Base-by-base conservation (phyloP, 495 filamentous ascomycete genomes). In the Lasiosphaeria miniovina region DNA sequence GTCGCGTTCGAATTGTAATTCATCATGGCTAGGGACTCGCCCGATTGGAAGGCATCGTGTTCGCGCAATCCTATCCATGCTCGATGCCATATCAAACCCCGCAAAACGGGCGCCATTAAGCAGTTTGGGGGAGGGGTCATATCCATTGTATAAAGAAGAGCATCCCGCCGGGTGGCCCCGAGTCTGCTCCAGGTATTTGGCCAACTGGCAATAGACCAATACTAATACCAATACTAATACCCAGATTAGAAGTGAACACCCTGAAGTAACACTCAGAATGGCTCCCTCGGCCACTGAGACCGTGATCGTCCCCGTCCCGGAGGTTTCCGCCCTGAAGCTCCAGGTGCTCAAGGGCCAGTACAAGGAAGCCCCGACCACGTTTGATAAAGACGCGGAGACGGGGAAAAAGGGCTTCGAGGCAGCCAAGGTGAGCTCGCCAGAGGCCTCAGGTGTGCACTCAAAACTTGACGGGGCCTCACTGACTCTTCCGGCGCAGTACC, bases 361-460 rank as follows among this genome's bases (percentile, higher is more conserved):
- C 73, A 88, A 88, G 75, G 84, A 88, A 65, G 70, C 74, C 6
- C 65, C 80, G 35, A 77, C 76, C 50, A 78, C 80, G 61, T 84
- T 82, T 59, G 76, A 81, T 55, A 73, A 77, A 14, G 73, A 81
- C 4, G 70, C 66, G 36, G 81, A 82, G 53, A 71, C 73, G 75
- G 62, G 77, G 24, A 80, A 77, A 65, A 65, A 71, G 58, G 79
- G 74, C 36, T 68, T 75, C 56, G 55, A 68, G 36, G 72, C 77
- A n/a, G 79, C 77, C 15, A 78, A 74, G 70, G 74, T 76, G 40
- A 56, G 66, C 41, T 36, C 50, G 5, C 17, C 12, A 49, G 17
- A 3, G 12, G 8, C 48, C 11, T 9, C 24, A 24, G 24, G 24
- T 24, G 24, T 24, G 24, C 24, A 24, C 24, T 24, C 24, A 24